Conservation (phyloP, 208 protist genomes). For the Blechomonas ayalai region DNA sequence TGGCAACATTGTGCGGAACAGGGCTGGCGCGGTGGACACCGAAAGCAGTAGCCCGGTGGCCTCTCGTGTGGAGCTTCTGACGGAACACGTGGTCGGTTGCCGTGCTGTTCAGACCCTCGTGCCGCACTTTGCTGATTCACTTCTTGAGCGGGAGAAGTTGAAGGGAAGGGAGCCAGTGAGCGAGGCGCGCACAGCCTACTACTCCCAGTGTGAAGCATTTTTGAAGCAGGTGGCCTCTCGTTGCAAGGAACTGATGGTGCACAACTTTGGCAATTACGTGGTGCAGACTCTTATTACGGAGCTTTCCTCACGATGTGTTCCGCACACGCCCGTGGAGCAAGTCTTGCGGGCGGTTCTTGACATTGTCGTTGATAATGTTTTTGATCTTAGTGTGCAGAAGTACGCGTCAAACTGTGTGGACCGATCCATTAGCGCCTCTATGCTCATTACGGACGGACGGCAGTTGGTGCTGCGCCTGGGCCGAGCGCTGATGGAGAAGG, state of each 20-base stretch:
- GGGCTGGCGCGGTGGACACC: conserved; percentile 2
- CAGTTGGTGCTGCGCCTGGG: conserved; percentile 42
- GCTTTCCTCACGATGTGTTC: conserved; percentile 39
- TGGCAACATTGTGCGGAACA: conserved; percentile 14
- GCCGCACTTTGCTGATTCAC: conserved; percentile 59
- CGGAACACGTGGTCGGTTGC: conserved; percentile 67
- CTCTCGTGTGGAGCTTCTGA: conserved; percentile 39
- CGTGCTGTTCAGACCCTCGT: conserved; percentile 56
- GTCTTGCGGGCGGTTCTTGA: conserved; percentile 43
- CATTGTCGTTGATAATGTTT: conserved; percentile 40
- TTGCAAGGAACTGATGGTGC: conserved; percentile 23
- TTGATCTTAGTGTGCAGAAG: conserved; percentile 62
- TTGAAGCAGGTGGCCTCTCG: conserved; percentile 27
- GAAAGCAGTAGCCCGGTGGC: not conserved
- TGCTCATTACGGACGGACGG: conserved; percentile 21
- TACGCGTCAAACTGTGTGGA: conserved; percentile 82
- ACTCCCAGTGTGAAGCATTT: conserved; percentile 34
- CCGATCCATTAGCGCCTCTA: conserved; percentile 36
- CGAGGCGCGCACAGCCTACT: conserved; percentile 16
- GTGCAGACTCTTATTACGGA: conserved; percentile 61
- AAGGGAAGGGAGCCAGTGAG: conserved; percentile 13
- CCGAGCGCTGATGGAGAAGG: conserved; percentile 36
- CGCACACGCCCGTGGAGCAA: conserved; percentile 30
- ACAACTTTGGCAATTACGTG: conserved; percentile 63
- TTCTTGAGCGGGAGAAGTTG: conserved; percentile 41